These are phyloP conservation scores for Microsporum canis DNA, from an alignment of 2,329 filamentous ascomycete species.

Conservation along the genomic window DNA sequence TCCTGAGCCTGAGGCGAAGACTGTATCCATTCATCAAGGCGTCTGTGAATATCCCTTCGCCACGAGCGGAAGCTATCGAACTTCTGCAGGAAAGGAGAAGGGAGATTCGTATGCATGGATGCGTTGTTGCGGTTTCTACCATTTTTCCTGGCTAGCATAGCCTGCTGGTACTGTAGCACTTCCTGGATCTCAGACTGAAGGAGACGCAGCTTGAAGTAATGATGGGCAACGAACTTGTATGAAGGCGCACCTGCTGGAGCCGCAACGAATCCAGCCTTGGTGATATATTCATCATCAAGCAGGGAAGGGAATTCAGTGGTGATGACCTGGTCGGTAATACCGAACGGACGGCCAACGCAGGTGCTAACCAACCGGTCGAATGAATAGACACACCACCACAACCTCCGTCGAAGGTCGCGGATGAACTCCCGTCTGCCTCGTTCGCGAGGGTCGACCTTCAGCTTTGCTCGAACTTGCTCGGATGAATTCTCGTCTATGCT, in stretches of 20 bases:
- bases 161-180: conserved; percentile 84
- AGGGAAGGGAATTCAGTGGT: conserved; percentile 89
- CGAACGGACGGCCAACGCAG: conserved; percentile 85
- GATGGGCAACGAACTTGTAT: conserved; percentile 83
- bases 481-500: conserved; percentile 7
- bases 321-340: conserved; percentile 90
- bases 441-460: conserved; percentile 42
- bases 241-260: conserved; percentile 53
- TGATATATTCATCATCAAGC: conserved; percentile 81
- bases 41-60: conserved; percentile 74
- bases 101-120: conserved; percentile 65
- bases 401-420: conserved; percentile 68
- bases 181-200: conserved; percentile 92
- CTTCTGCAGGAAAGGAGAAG: conserved; percentile 71
- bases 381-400: conserved; percentile 97
- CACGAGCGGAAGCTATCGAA: conserved; percentile 81
- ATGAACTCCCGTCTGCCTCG: conserved; percentile 66
- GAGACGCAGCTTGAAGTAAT: conserved; percentile 80
- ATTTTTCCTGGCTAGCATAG: conserved; percentile 59
- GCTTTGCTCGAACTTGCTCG: conserved; percentile 14
- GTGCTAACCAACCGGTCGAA: conserved; percentile 90
- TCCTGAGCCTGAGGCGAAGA: conserved; percentile 64
- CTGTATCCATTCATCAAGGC: conserved; percentile 77
- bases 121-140: conserved; percentile 50
- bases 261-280: conserved; percentile 59